Conservation (phyloP, 2,329 filamentous ascomycete genomes). For the Aspergillus persii region DNA sequence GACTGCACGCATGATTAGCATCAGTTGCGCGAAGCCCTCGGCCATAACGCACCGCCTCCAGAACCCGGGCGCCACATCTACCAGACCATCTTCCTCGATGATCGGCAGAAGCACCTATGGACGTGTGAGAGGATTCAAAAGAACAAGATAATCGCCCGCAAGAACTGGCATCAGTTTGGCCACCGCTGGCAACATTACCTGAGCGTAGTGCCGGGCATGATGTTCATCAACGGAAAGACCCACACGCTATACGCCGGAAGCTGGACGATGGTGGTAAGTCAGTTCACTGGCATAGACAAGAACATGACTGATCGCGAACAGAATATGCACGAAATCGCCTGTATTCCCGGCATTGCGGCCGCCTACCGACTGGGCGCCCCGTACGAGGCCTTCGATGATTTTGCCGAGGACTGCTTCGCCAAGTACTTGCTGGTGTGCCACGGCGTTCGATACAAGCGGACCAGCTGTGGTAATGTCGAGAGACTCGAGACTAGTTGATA, state of each 20-base stretch:
- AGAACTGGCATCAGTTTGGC: constrained; percentile 64
- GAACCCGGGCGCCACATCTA: constrained; percentile 64
- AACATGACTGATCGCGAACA: constrained; percentile 1
- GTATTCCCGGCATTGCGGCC: constrained; percentile 68
- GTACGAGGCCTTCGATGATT: constrained; percentile 48
- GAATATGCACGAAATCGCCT: constrained; percentile 65
- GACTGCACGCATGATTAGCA: constrained; percentile 74
- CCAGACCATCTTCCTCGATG: constrained; percentile 64
- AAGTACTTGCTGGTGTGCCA: constrained; percentile 35
- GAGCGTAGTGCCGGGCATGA: constrained; percentile 67
- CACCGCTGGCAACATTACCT: constrained; percentile 61
- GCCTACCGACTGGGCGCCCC: constrained; percentile 66
- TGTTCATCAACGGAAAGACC: constrained; percentile 66
- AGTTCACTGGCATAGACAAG: neutral
- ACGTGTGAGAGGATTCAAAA: constrained; percentile 56
- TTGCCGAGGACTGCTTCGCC: constrained; percentile 31
- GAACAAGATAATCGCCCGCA: constrained; percentile 55
- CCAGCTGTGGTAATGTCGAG: neutral
- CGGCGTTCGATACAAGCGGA: constrained; percentile 25
- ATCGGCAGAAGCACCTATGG: constrained; percentile 57
- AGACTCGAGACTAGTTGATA: neutral
- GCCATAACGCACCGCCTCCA: constrained; percentile 22
- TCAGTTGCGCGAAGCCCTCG: constrained; percentile 56
- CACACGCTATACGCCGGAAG: constrained; percentile 63
- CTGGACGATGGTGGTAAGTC: constrained; percentile 65